Conservation (phyloP, 768 basidiomycete genomes). For the Ramaria sp. region DNA sequence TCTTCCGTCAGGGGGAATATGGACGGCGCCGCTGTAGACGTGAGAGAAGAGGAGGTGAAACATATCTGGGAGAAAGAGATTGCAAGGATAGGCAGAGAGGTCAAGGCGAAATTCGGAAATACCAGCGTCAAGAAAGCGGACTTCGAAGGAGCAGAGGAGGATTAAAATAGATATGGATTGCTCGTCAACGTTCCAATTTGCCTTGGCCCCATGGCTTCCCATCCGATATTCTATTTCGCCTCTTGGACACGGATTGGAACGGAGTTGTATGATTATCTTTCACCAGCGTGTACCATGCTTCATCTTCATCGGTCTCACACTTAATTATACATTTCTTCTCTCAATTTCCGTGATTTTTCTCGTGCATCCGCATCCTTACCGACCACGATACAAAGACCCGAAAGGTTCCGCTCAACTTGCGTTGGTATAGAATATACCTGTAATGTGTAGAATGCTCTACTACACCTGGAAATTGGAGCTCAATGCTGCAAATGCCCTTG, state of each 20-base stretch:
- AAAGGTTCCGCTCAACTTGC: too few relatives aligned
- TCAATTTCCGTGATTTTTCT: neutral
- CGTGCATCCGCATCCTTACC: too few relatives aligned
- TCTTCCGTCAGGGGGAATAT: neutral
- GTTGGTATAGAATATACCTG: too few relatives aligned
- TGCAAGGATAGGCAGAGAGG: constrained; percentile 8
- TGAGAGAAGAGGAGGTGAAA: constrained; percentile 10
- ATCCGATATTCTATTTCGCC: neutral
- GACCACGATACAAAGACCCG: too few relatives aligned
- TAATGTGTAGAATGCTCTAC: too few relatives aligned
- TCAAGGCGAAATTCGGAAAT: neutral
- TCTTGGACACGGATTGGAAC: neutral
- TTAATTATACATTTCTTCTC: neutral
- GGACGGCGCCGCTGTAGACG: constrained; percentile 5
- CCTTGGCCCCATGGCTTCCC: neutral
- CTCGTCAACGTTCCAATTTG: neutral
- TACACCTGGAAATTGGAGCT: too few relatives aligned
- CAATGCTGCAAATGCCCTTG: too few relatives aligned
- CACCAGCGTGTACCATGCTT: neutral
- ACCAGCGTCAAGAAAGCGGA: neutral
- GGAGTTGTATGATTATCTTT: neutral
- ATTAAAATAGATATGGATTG: neutral
- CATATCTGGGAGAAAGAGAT: constrained; percentile 10
- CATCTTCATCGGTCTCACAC: neutral
- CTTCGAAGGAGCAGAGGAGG: constrained; percentile 11